Conservation (phyloP, 768 basidiomycete genomes). For the Pisolithus sp. region DNA sequence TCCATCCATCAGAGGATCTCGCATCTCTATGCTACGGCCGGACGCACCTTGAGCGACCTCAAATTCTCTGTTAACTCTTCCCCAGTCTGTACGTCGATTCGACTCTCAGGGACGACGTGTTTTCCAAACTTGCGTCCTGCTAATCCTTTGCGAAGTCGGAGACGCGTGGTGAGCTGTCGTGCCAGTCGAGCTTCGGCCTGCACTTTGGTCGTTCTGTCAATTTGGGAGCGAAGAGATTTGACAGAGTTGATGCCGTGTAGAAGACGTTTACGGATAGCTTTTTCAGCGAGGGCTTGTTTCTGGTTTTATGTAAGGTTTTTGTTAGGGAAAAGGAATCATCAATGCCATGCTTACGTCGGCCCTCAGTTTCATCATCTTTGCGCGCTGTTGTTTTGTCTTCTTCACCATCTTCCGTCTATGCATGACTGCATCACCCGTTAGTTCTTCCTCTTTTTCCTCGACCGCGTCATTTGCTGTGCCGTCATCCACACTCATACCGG, state of each 20-base stretch:
- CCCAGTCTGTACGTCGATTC: conserved; percentile 81
- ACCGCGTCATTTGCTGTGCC: conserved; percentile 36
- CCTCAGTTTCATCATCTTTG: conserved; percentile 55
- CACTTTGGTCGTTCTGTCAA: conserved; percentile 29
- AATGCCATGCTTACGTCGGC: conserved; percentile 47
- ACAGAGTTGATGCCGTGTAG: conserved; percentile 51
- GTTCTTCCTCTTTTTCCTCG: conserved; percentile 32
- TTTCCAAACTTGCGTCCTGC: conserved; percentile 75
- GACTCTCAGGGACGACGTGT: conserved; percentile 61
- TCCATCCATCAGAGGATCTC: too few species aligned
- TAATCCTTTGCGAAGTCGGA: conserved; percentile 57
- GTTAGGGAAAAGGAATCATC: neutral
- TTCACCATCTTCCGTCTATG: conserved; percentile 36
- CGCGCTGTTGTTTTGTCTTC: conserved; percentile 63
- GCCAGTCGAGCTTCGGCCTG: conserved; percentile 33
- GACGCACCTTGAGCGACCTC: conserved; percentile 70
- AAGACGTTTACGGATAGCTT: conserved; percentile 53
- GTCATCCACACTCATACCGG: conserved; percentile 61
- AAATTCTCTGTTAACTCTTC: conserved; percentile 86
- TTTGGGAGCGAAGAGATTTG: conserved; percentile 43
- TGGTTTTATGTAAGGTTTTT: conserved; percentile 16
- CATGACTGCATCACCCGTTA: conserved; percentile 23
- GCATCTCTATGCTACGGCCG: neutral
- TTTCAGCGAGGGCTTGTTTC: conserved; percentile 62
- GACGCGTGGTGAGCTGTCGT: conserved; percentile 37